phyloP scores from a whole-genome alignment of 768 basidiomycete species.

The Brasilioporus rufonigricans region DNA sequence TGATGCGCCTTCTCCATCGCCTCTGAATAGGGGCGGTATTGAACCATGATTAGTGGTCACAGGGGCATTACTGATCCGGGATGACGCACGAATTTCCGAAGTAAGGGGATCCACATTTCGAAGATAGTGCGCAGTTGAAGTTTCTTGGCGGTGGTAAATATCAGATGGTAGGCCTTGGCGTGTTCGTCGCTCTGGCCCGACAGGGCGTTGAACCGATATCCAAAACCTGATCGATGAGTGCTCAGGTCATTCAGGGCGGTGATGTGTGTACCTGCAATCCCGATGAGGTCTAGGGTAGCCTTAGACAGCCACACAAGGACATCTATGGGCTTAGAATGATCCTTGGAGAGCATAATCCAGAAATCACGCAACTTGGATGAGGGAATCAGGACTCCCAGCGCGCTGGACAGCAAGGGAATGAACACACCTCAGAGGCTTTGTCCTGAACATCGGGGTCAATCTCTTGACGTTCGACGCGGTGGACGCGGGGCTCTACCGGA shows the following conservation, averaged over 20 bases:
- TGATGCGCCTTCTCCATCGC: slow-evolving; percentile 42
- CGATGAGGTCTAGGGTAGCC: slow-evolving; percentile 75
- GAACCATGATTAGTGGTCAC: slow-evolving; percentile 8
- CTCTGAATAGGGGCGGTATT: slow-evolving; percentile 45
- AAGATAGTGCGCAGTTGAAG: slow-evolving; percentile 53
- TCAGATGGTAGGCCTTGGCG: slow-evolving; percentile 51
- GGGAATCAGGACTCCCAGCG: background rate
- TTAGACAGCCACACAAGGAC: slow-evolving; percentile 63
- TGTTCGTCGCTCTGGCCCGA: slow-evolving; percentile 47
- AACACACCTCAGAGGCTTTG: slow-evolving; percentile 51
- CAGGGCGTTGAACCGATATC: slow-evolving; percentile 54
- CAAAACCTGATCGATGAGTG: slow-evolving; percentile 44
- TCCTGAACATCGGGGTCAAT: slow-evolving; percentile 56
- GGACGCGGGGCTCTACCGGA: slow-evolving; percentile 48
- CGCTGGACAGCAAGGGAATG: background rate
- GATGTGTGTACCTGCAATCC: slow-evolving; percentile 51
- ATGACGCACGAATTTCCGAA: slow-evolving; percentile 46
- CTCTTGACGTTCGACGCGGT: slow-evolving; percentile 47
- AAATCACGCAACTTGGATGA: slow-evolving; percentile 44
- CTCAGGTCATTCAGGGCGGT: background rate
- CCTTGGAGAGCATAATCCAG: slow-evolving; percentile 29
- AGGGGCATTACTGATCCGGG: background rate
- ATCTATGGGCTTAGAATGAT: slow-evolving; percentile 42
- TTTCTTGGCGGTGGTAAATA: slow-evolving; percentile 52
- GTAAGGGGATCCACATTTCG: slow-evolving; percentile 55